Evolutionary conservation across 371 early-diverging fungal genomes (phyloP), one percentile per base, ranked within the genome.

Genomic region (Actinomortierella wolfii): DNA sequence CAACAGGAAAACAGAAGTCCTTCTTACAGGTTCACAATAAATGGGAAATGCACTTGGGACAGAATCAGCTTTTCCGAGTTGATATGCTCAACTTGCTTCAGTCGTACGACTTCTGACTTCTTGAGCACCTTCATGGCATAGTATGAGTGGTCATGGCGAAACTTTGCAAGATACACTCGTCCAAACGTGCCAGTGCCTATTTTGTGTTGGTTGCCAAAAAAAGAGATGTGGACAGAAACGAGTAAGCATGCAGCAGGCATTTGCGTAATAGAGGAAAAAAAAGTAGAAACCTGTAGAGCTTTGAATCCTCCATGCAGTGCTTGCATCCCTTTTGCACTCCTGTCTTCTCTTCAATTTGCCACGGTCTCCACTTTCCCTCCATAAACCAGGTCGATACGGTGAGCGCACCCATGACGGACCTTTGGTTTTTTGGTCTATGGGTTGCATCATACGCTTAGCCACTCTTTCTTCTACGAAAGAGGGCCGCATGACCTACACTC

Each of bases 31-130:
- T 92, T 93, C 52, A 98, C 97, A 68, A 99, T 91, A 77, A 98
- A 99, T 17, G 97, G 96, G 76, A 92, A 92, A 21, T 89, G 85
- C 25, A 96, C 89, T 28, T 86, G 85, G 61, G 89, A 86, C 50
- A 99, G 83, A 57, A 98, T 97, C 54, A 88, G 86, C 78, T 94
- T 94, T 78, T 99, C 99, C 59, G 93, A 94, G 68, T 93, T 91
- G 71, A 97, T 91, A 78, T 99, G 99, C 78, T 97, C 95, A 4
- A 96, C 96, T 78, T 97, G 98, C 78, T 96, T 94, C 42, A 94
- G 82, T 51, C 93, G 85, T 9, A 97, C 94, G 3, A 97, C 92
- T 66, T 95, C 94, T 34, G 87, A 77, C 76, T 97, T 97, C 68
- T 92, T 92, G 64, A 97, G 79, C 24, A 95, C 94, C 76, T 97